Conservation (phyloP, 1,284 basidiomycete species). For the Apiotrichum laibachii region DNA sequence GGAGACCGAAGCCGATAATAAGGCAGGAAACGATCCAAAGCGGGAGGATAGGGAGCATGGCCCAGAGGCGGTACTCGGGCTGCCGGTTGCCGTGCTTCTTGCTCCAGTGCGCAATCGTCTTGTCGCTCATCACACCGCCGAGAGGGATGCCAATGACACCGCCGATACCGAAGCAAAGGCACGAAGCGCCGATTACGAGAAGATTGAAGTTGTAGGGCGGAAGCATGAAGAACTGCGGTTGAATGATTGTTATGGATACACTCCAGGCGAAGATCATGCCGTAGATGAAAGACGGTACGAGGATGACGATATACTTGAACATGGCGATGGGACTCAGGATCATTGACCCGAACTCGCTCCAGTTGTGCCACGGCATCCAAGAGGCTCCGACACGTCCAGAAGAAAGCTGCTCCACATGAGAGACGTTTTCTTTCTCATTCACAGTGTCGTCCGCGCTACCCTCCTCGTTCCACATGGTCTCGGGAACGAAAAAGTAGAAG, state of each 20-base stretch:
- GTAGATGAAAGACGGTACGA: conserved; percentile 42
- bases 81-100: conserved; percentile 34
- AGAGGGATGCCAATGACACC: conserved; percentile 44
- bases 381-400: conserved; percentile 26
- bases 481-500: conserved; percentile 41
- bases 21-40: conserved; percentile 39
- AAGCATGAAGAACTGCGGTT: conserved; percentile 39
- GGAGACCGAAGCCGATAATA: conserved; percentile 39
- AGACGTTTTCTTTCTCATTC: not conserved
- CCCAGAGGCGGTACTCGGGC: conserved; percentile 48
- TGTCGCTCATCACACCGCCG: conserved; percentile 44
- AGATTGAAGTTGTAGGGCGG: conserved; percentile 42
- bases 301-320: conserved; percentile 28
- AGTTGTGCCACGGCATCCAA: conserved; percentile 46
- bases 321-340: conserved; percentile 38
- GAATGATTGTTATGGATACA: conserved; percentile 45
- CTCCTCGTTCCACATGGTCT: conserved; percentile 39
- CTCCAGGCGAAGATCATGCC: conserved; percentile 41
- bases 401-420: not conserved
- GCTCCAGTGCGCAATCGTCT: conserved; percentile 35
- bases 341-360: conserved; percentile 34
- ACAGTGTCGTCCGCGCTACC: not conserved
- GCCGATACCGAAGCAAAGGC: conserved; percentile 43
- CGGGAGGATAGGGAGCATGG: conserved; percentile 22
- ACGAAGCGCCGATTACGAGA: conserved; percentile 39